Percentiles rank a stretch among this genome's conserved stretches.
Conservation (phyloP, 2,329 filamentous ascomycete species). For the Botrytis paeoniae region DNA sequence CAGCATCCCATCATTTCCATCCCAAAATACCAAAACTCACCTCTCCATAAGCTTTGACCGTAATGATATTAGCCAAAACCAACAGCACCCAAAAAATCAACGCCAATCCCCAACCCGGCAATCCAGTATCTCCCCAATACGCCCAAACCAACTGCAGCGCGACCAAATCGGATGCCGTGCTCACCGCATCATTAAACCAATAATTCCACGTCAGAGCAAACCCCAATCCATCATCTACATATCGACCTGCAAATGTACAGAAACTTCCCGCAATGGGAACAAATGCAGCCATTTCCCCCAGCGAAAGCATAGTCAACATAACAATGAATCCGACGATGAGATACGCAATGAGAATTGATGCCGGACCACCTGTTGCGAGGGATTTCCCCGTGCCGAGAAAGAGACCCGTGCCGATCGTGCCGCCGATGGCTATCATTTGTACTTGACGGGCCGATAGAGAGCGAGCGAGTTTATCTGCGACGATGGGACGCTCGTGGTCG, state of each 20-base stretch:
- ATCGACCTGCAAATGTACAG: slow-evolving; percentile 53
- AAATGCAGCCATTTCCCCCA: slow-evolving; percentile 61
- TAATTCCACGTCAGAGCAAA: slow-evolving; percentile 57
- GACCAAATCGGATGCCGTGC: slow-evolving; percentile 58
- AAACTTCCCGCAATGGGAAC: slow-evolving; percentile 54
- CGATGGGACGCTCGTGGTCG: slow-evolving; percentile 4
- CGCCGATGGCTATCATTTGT: slow-evolving; percentile 64
- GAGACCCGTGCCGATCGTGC: slow-evolving; percentile 58
- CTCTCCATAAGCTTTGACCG: slow-evolving; percentile 54
- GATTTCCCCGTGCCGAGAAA: slow-evolving; percentile 62
- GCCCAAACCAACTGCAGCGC: slow-evolving; percentile 55
- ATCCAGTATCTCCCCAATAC: slow-evolving; percentile 57
- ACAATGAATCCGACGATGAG: slow-evolving; percentile 56
- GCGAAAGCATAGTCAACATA: slow-evolving; percentile 55
- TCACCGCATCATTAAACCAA: slow-evolving; percentile 65
- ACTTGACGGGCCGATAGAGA: slow-evolving; percentile 60
- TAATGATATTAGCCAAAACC: slow-evolving; percentile 51
- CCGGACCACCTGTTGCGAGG: slow-evolving; percentile 57
- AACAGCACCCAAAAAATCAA: slow-evolving; percentile 59
- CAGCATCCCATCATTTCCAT: background rate
- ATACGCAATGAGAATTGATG: slow-evolving; percentile 56
- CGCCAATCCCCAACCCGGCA: slow-evolving; percentile 62
- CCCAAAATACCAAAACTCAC: slow-evolving; percentile 31
- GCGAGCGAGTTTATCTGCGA: slow-evolving; percentile 45
- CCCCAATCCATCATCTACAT: slow-evolving; percentile 52